A percentile compares a stretch with the other conserved stretches of the same genome.
phyloP scores from a whole-genome alignment of 176 grass and related monocot genomes.

The Secale cereale region DNA sequence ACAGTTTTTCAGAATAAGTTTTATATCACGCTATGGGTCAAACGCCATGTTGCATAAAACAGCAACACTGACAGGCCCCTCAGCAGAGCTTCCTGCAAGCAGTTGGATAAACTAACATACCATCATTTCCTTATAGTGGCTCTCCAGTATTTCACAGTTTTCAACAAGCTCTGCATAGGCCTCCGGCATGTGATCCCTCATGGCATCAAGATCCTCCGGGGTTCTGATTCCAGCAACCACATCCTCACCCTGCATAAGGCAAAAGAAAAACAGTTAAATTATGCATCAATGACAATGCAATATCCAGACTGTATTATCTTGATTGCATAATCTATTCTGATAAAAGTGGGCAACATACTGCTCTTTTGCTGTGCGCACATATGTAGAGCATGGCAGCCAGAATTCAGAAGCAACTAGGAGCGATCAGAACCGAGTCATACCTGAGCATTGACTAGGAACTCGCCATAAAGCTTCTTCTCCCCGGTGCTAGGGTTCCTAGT shows the following conservation, averaged over 20 bases:
- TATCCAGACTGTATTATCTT: background rate
- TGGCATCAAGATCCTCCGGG: slow-evolving; percentile 72
- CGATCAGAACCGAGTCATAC: background rate
- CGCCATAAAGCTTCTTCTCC: slow-evolving; percentile 96
- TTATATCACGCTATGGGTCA: background rate
- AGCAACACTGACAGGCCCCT: background rate
- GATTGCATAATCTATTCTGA: background rate
- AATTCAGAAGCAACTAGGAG: background rate
- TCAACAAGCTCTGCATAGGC: slow-evolving; percentile 85
- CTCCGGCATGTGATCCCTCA: slow-evolving; percentile 68
- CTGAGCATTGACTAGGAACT: slow-evolving; percentile 94
- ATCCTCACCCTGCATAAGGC: slow-evolving; percentile 75
- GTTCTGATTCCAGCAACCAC: slow-evolving; percentile 98
- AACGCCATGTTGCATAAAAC: background rate
- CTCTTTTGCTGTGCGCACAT: background rate
- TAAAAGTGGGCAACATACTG: background rate
- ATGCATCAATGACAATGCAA: background rate
- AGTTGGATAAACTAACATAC: slow-evolving; percentile 35
- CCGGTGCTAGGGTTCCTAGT: slow-evolving; percentile 93
- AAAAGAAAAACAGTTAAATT: background rate
- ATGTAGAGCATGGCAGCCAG: background rate
- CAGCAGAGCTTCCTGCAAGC: background rate
- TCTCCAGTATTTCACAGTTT: slow-evolving; percentile 89
- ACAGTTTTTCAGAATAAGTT: background rate
- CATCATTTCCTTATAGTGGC: slow-evolving; percentile 98